Evolutionary conservation across 2,329 filamentous ascomycete species (phyloP).

Genomic region (Rhynchosporium graminicola): DNA sequence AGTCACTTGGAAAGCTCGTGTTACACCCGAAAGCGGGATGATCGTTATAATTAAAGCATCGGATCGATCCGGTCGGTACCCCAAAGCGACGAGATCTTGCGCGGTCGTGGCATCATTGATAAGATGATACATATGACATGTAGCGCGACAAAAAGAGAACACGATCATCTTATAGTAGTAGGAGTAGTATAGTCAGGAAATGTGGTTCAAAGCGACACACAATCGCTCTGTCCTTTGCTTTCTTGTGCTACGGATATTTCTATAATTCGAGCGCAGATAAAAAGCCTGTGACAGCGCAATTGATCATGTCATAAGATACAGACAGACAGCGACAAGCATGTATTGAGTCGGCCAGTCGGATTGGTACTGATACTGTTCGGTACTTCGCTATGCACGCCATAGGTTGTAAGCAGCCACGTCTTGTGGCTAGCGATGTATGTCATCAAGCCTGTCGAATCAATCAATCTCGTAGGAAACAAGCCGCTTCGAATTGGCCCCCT

Average conservation of each 20-base stretch:
- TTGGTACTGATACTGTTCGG: conserved; percentile 1
- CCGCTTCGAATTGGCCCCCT: neutral
- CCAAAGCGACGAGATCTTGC: neutral
- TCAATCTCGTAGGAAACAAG: neutral
- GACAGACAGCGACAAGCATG: neutral
- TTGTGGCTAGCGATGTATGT: conserved; percentile 4
- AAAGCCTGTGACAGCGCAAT: neutral
- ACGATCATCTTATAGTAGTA: neutral
- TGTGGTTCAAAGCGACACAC: neutral
- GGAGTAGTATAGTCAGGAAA: neutral
- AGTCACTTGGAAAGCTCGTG: neutral
- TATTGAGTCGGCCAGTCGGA: conserved; percentile 2
- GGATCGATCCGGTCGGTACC: neutral
- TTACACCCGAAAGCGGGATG: conserved; percentile 5
- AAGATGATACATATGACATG: conserved; percentile 2
- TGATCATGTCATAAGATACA: neutral
- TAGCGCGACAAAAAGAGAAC: neutral
- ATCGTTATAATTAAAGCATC: neutral
- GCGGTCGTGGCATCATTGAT: neutral
- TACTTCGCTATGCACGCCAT: conserved; percentile 12
- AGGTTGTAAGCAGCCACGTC: neutral
- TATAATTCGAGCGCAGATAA: neutral
- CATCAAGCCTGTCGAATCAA: conserved; percentile 7
- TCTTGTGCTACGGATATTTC: neutral
- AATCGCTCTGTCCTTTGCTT: neutral